A percentile compares a stretch with the other conserved stretches of the same genome.
These are phyloP conservation scores for Trichoderma sp. DNA, from an alignment of 2,329 filamentous ascomycete genomes.

Conservation along the genomic window DNA sequence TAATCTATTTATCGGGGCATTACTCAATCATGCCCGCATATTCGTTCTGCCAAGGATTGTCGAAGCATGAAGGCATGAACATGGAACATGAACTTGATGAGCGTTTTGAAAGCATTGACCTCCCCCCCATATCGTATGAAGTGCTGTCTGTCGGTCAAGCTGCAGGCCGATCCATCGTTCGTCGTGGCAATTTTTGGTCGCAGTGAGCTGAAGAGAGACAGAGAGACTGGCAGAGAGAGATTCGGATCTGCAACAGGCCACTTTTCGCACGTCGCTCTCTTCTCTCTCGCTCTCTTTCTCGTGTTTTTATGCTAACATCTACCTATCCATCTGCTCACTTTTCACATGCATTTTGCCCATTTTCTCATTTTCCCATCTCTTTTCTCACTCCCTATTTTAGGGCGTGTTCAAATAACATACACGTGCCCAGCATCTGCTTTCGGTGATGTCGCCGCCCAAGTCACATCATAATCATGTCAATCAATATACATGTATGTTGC, in stretches of 20 bases:
- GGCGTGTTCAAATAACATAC: neutral
- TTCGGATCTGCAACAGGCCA: constrained; percentile 15
- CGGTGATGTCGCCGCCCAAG: neutral
- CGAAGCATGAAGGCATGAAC: neutral
- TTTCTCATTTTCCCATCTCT: neutral
- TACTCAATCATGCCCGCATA: neutral
- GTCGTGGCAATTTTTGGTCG: neutral
- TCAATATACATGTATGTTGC: neutral
- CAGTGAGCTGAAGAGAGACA: neutral
- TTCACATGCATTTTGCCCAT: neutral
- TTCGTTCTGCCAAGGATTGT: neutral
- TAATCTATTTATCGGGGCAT: neutral
- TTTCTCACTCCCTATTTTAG: neutral
- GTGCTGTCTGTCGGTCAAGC: neutral
- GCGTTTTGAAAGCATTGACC: neutral
- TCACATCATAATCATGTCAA: neutral
- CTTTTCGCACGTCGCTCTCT: neutral
- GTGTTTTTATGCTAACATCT: neutral
- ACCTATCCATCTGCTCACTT: neutral
- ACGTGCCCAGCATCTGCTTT: neutral
- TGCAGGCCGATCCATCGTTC: neutral
- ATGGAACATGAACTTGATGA: neutral
- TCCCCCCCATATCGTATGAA: neutral
- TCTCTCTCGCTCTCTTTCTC: neutral
- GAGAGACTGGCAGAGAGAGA: neutral